Evolutionary conservation across 2,329 filamentous ascomycete species (phyloP).

Genomic region (Paraphoma sp.): DNA sequence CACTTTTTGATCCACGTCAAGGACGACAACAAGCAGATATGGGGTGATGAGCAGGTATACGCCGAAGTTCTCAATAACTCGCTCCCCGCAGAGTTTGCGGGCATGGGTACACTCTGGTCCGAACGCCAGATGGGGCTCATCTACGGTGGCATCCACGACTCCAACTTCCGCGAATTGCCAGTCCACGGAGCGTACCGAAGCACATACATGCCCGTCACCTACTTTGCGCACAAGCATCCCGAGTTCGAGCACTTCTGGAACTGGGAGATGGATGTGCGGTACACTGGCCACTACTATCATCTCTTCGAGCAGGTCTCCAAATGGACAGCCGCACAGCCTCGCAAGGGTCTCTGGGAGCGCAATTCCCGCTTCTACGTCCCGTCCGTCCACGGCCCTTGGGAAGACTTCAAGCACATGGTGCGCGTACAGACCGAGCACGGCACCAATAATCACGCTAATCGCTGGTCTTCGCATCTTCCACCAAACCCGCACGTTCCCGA

Average conservation of each 20-base stretch:
- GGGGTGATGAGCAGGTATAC: constrained; percentile 77
- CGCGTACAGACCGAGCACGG: constrained; percentile 65
- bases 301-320: constrained; percentile 71
- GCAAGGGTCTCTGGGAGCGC: constrained; percentile 79
- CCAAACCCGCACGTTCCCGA: constrained; percentile 53
- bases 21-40: constrained; percentile 79
- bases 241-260: constrained; percentile 95
- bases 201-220: constrained; percentile 91
- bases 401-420: constrained; percentile 72
- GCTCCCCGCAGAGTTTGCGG: constrained; percentile 57
- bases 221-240: constrained; percentile 86
- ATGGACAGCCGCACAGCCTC: constrained; percentile 73
- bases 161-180: constrained; percentile 64
- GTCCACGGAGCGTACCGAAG: constrained; percentile 75
- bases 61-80: constrained; percentile 65
- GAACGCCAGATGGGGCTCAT: constrained; percentile 63
- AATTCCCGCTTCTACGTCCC: constrained; percentile 80
- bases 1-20: constrained; percentile 88
- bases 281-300: constrained; percentile 88
- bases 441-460: constrained; percentile 53
- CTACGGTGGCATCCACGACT: constrained; percentile 59
- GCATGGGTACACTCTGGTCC: constrained; percentile 61
- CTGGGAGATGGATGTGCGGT: constrained; percentile 93
- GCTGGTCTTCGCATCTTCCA: constrained; percentile 50
- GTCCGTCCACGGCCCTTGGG: constrained; percentile 71